Evolutionary conservation across 1,284 basidiomycete species (phyloP).

Genomic region (Cryptococcus hybrid): DNA sequence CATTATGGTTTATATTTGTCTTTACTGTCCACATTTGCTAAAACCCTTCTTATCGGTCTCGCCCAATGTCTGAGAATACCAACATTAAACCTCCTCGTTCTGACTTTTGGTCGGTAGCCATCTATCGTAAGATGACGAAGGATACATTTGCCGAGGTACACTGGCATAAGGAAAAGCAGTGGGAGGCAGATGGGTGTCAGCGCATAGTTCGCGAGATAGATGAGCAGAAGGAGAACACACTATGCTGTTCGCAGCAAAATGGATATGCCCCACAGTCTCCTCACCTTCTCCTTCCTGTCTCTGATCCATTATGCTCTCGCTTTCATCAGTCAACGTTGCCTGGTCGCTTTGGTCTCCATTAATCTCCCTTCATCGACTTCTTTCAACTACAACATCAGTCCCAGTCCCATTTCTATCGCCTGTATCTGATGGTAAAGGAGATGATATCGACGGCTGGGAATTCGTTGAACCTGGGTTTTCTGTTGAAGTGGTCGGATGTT

Average conservation of each 20-base stretch:
- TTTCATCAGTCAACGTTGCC: neutral
- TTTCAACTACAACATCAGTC: neutral
- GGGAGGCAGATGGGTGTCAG: neutral
- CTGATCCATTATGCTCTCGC: neutral
- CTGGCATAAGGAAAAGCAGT: neutral
- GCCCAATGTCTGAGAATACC: slow-evolving; percentile 7
- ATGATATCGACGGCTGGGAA: too few relatives aligned
- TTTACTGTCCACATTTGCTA: neutral
- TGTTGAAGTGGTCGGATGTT: neutral
- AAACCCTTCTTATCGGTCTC: neutral
- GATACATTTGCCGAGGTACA: slow-evolving; percentile 12
- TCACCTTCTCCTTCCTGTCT: neutral
- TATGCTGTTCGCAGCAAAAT: slow-evolving; percentile 12
- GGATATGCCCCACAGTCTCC: slow-evolving; percentile 16
- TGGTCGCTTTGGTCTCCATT: neutral
- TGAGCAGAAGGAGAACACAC: slow-evolving; percentile 4
- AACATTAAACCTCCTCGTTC: slow-evolving; percentile 13
- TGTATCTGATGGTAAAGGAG: too few relatives aligned
- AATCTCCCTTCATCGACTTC: neutral
- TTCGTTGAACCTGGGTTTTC: neutral
- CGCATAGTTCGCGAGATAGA: neutral
- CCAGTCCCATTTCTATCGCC: neutral
- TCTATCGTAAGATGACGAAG: slow-evolving; percentile 13
- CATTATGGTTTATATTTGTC: neutral
- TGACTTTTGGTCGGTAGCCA: slow-evolving; percentile 3